Percentiles rank a stretch among this genome's conserved stretches.
Evolutionary conservation across 176 grass and related monocot species (phyloP).

Genomic region (Phoenix dactylifera): DNA sequence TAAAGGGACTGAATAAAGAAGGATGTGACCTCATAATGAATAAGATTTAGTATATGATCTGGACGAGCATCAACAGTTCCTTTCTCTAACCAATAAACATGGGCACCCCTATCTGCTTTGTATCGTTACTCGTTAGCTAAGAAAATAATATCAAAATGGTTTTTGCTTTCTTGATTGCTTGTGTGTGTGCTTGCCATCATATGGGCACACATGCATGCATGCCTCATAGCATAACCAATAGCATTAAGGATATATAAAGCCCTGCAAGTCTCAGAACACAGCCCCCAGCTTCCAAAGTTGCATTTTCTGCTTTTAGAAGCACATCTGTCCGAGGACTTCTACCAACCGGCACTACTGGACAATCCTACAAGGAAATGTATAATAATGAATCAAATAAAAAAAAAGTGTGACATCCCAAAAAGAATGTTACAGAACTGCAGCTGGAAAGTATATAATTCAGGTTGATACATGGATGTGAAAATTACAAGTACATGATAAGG

Average conservation of each 20-base stretch:
- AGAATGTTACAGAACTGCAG: no score
- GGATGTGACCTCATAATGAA: conserved; percentile 88
- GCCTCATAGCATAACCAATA: no score
- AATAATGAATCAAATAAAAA: no score
- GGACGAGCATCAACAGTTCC: conserved; percentile 56
- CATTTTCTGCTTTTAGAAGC: conserved; percentile 81
- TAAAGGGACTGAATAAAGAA: no score
- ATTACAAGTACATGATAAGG: no score
- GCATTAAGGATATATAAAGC: conserved; percentile 78
- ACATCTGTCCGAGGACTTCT: conserved; percentile 56
- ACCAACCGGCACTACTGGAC: conserved; percentile 53
- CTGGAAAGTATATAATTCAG: no score
- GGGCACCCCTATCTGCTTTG: conserved; percentile 95
- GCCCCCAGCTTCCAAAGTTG: conserved; percentile 58
- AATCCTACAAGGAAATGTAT: conserved; percentile 39
- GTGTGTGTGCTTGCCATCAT: no score
- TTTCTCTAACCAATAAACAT: conserved; percentile 73
- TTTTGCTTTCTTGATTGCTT: no score
- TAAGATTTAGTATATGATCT: conserved; percentile 85
- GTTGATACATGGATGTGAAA: no score
- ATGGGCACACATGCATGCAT: no score
- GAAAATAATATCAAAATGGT: not conserved
- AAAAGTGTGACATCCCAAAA: no score
- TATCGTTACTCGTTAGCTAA: conserved; percentile 34
- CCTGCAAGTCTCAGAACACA: conserved; percentile 78